Percentiles rank a stretch among this genome's conserved stretches.
Conservation (phyloP, 2,329 filamentous ascomycete species). For the Laburnicola sp. region DNA sequence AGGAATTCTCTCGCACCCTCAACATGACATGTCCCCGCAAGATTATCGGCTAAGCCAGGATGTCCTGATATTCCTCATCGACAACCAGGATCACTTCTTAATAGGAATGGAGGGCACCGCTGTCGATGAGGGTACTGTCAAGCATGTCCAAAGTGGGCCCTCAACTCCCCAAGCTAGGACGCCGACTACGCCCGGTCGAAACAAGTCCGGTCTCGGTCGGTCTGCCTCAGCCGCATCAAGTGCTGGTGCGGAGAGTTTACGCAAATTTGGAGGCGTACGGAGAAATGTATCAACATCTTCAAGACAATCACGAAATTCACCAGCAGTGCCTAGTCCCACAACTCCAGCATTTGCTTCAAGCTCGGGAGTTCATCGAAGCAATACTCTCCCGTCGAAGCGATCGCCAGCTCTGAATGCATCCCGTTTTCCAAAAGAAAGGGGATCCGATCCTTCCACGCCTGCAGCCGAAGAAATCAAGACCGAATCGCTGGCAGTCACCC, state of each 20-base stretch:
- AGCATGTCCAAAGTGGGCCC: constrained; percentile 70
- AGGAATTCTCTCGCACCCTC: constrained; percentile 89
- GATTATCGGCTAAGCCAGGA: constrained; percentile 96
- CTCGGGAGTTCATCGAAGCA: constrained; percentile 72
- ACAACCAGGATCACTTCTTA: constrained; percentile 97
- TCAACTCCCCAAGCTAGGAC: constrained; percentile 55
- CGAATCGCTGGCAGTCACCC: constrained; percentile 23
- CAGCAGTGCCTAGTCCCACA: constrained; percentile 67
- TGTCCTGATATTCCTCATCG: constrained; percentile 95
- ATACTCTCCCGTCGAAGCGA: constrained; percentile 90
- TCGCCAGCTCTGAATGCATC: constrained; percentile 66
- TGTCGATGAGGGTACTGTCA: constrained; percentile 77
- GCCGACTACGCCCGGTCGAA: constrained; percentile 51
- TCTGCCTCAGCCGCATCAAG: constrained; percentile 71
- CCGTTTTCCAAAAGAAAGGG: constrained; percentile 46
- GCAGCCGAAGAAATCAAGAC: constrained; percentile 36
- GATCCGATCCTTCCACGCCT: constrained; percentile 58
- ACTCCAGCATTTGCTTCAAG: constrained; percentile 46
- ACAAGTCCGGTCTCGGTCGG: constrained; percentile 65
- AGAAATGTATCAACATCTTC: constrained; percentile 93
- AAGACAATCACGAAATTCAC: constrained; percentile 77
- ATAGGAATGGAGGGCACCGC: constrained; percentile 98
- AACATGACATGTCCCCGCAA: constrained; percentile 91
- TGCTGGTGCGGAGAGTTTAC: constrained; percentile 82
- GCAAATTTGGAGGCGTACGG: constrained; percentile 76